Evolutionary conservation across 1,284 basidiomycete species (phyloP), one percentile per base, ranked within the genome.

Genomic region (Fomitopsis betulina): DNA sequence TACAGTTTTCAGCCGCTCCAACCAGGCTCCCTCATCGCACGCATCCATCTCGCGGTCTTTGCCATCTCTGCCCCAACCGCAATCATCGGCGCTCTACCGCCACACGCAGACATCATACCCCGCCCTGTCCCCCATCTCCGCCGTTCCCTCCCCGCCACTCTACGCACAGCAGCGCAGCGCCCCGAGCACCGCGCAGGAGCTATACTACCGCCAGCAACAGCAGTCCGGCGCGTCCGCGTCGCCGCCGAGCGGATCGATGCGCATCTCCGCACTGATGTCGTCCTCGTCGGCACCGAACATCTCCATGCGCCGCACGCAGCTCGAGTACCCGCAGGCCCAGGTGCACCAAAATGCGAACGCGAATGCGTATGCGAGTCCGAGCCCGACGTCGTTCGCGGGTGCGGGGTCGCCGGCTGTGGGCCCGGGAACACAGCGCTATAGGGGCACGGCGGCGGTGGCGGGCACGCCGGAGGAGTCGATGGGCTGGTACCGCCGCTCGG

Each of bases 401-500:
- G 25, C 35, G 40, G 40, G 43, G 51, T 32, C 32, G 37, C n/a
- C n/a, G n/a, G n/a, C n/a, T n/a, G n/a, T n/a, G 50, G 39, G 33
- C 40, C 19, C n/a, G 21, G n/a, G 49, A n/a, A 30, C 42, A 35
- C 12, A 25, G 51, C 56, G 37, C 30, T 51, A 51, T 32, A 32
- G 49, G 30, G 49, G 33, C 49, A 12, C 6, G 6, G 32, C 32
- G 32, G 12, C 35, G 35, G 35, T 2, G 35, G 35, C 35, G 35
- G 8, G 27, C 8, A 8, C 27, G 27, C 27, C 35, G 35, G 35
- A 37, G 35, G 49, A 51, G 17, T 7, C 51, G 40, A 39, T 58
- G 27, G 21, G 27, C 35, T 58, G 57, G 52, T 50, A 53, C 49
- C 57, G 53, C 57, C 52, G 40, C 50, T n/a, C 56, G 23, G 45